Evolutionary conservation across 768 basidiomycete species (phyloP), one percentile per base, ranked within the genome.

Genomic region (Suillus subluteus): DNA sequence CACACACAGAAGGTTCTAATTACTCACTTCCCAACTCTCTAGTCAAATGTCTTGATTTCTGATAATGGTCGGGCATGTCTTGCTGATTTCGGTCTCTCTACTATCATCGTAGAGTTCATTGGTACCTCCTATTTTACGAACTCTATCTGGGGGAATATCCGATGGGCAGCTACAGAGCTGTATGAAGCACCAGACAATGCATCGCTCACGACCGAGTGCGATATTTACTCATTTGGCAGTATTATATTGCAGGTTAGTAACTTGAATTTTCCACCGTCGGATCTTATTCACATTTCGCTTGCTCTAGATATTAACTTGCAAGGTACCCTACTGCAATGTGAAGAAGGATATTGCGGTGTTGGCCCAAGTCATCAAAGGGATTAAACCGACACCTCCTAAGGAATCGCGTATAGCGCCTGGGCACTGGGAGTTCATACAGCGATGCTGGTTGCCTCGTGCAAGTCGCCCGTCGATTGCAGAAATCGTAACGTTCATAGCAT

Each of bases 51-150:
- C 46, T 40, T 67, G 9, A 62, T 83, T 9, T 16, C 18, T 54
- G 30, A 7, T 4, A 18, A 54, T 1, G 30, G 52, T 18, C 30
- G 52, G 26, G 52, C 52, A 30, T 54, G 52, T 4, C 52, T 54
- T 9, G 52, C 52, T 54, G 52, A 30, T 54, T 54, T 83, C 66
- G 83, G 82, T 6, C 70, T 83, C 6, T 83, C 81, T 15, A 80
- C 69, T 35, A 77, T 83, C 56, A 71, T 79, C 16, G 70, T 71
- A 12, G 79, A 81, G 64, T 73, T 79, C 64, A 69, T 75, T 38
- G 71, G 74, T 30, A 5, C 75, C 72, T 65, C 64, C 7, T 64
- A 64, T 15, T 12, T 58, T 18, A 65, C 52, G 26, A 30, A 8
- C 26, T 54, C 52, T 16, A 54, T 54, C 30, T 16, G 4, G 0